Evolutionary conservation across 805 yeast genomes (phyloP).

Genomic region (Myxozyma mucilagina): DNA sequence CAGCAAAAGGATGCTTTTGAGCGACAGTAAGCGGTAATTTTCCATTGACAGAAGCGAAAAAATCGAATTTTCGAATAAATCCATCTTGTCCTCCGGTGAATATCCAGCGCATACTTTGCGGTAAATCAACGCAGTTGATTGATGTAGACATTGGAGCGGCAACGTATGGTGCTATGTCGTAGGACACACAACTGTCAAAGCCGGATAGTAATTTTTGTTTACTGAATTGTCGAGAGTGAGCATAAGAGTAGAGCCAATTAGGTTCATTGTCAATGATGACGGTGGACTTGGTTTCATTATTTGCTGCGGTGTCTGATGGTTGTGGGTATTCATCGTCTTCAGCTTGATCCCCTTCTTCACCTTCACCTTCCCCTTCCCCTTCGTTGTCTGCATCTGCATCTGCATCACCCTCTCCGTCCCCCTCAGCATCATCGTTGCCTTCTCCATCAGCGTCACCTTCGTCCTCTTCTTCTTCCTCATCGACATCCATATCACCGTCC

Average conservation of each 20-base stretch:
- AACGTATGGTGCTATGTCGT: constrained; percentile 78
- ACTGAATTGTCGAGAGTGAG: constrained; percentile 28
- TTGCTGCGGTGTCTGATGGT: constrained; percentile 5
- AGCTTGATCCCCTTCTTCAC: constrained; percentile 25
- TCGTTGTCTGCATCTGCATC: constrained; percentile 33
- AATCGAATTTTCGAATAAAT: constrained; percentile 83
- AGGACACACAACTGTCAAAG: constrained; percentile 54
- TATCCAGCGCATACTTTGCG: constrained; percentile 80
- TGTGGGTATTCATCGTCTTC: constrained; percentile 32
- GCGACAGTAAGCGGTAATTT: constrained; percentile 84
- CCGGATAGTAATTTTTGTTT: constrained; percentile 41
- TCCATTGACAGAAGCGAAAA: constrained; percentile 81
- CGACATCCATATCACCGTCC: constrained; percentile 34
- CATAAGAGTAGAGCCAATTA: constrained; percentile 34
- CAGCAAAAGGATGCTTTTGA: constrained; percentile 85
- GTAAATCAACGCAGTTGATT: constrained; percentile 73
- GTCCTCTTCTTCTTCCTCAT: constrained; percentile 28
- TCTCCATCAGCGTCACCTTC: constrained; percentile 35
- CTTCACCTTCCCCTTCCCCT: constrained; percentile 33
- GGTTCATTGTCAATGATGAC: constrained; percentile 28
- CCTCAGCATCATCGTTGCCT: constrained; percentile 37
- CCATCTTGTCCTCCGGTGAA: constrained; percentile 98
- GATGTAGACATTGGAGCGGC: constrained; percentile 83
- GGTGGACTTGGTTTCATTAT: constrained; percentile 9
- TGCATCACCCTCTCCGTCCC: constrained; percentile 29